phyloP scores from a whole-genome alignment of 2,329 filamentous ascomycete species.

The Diaporthe citri region DNA sequence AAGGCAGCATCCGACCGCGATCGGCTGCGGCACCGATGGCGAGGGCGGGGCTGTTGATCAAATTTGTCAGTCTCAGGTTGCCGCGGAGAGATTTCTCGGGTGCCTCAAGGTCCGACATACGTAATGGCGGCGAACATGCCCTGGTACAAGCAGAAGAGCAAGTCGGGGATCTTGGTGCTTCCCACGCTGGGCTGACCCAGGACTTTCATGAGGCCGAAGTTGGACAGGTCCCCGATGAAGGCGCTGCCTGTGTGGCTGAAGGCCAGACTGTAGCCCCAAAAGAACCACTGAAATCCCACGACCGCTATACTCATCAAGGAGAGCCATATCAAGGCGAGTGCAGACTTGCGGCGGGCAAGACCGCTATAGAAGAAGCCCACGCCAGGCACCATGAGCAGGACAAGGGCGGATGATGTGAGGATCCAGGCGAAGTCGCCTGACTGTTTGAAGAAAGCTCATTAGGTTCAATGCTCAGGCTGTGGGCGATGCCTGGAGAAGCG shows the following conservation, averaged over 20 bases:
- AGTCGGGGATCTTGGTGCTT: slow-evolving; percentile 78
- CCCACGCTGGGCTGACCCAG: slow-evolving; percentile 82
- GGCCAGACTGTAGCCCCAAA: slow-evolving; percentile 91
- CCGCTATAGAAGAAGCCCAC: slow-evolving; percentile 97
- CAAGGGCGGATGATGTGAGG: slow-evolving; percentile 80
- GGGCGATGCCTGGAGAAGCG: slow-evolving; percentile 41
- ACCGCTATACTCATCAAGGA: slow-evolving; percentile 85
- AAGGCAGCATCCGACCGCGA: slow-evolving; percentile 72
- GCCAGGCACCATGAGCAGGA: slow-evolving; percentile 92
- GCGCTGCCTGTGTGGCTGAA: slow-evolving; percentile 84
- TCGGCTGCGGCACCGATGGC: slow-evolving; percentile 72
- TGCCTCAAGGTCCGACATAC: slow-evolving; percentile 57
- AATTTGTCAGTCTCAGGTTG: not conserved
- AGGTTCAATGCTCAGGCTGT: not conserved
- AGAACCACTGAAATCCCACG: slow-evolving; percentile 93
- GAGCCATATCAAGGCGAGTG: slow-evolving; percentile 86
- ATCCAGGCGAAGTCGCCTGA: slow-evolving; percentile 88
- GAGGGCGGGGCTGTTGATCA: slow-evolving; percentile 60
- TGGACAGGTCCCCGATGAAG: slow-evolving; percentile 83
- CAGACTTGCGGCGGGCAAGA: slow-evolving; percentile 89
- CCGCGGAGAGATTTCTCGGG: not conserved
- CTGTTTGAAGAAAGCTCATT: slow-evolving; percentile 54
- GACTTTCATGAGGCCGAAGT: slow-evolving; percentile 85
- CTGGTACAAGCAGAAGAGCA: slow-evolving; percentile 88
- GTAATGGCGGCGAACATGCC: slow-evolving; percentile 93